Base-by-base conservation (phyloP, 1,139 yeast genomes). In the Scheffersomyces cryptocercus region DNA sequence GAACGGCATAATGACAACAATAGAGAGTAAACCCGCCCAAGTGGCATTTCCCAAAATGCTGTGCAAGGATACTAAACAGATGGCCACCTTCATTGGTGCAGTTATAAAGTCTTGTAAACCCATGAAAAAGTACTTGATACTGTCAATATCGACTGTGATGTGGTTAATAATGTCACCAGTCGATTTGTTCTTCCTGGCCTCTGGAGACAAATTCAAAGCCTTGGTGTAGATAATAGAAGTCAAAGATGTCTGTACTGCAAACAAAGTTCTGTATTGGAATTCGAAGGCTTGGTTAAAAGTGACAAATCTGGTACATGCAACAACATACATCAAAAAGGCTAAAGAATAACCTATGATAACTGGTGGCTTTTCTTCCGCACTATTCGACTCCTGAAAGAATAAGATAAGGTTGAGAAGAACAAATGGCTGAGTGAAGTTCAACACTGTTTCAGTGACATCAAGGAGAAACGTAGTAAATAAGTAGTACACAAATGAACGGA, bases 111-210 rank as follows among this genome's bases (percentile, higher is more conserved):
- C 60, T 28, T 54, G 56, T 33, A 62, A 45, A 30, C 44, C 46
- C 39, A 50, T 55, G 35, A 53, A 50, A 41, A 58, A 50, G 41
- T 48, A 41, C 32, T 58, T 48, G 38, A 64, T 46, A 14, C 49
- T 56, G 28, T 40, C 42, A 16, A 59, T 53, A 44, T 64, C 68
- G 30, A 55, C 53, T 4, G 65, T 54, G 32, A 63, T 56, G 42
- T 61, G 61, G 43, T 61, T 64, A 28, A 64, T 57, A 38, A 64
- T 63, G 29, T 62, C 67, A 38, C 68, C 68, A 11, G 65, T 61
- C 3, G 64, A 45, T 40, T 62, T 63, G 28, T 56, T 54, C 41
- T 57, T 60, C 32, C 58, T 56, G 11, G 65, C 49, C 35, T 58
- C 59, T 8, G 68, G 65, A 15, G 67, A 60, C 36, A 64, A 54